These are phyloP conservation scores for Penicillium sp. DNA, from an alignment of 2,329 filamentous ascomycete genomes.

Conservation along the genomic window DNA sequence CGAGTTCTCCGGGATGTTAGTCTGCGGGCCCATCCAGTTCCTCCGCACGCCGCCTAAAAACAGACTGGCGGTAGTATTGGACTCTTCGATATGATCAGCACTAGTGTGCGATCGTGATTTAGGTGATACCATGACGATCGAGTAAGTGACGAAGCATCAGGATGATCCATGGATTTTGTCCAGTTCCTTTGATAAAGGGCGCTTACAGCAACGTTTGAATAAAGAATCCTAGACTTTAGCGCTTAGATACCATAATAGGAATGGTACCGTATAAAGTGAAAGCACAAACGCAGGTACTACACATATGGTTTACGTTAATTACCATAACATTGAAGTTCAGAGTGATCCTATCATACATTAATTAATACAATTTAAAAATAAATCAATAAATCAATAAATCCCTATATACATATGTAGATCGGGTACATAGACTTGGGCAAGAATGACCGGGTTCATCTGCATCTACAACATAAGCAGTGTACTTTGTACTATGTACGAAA, in stretches of 20 bases:
- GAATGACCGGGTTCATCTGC: background rate
- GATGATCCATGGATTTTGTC: background rate
- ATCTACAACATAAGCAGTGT: background rate
- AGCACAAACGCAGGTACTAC: background rate
- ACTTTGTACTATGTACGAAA: background rate
- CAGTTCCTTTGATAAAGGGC: background rate
- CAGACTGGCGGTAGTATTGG: conserved; percentile 42
- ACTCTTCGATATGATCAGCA: conserved; percentile 26
- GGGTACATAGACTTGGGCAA: conserved; percentile 1
- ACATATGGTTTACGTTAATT: background rate
- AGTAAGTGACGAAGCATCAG: background rate
- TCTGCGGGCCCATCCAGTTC: conserved; percentile 39
- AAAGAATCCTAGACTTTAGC: background rate
- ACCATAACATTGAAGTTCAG: background rate
- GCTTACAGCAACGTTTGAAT: background rate
- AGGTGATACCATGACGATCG: conserved; percentile 12
- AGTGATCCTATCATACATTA: background rate
- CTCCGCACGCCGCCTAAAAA: conserved; percentile 42
- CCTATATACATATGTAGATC: background rate
- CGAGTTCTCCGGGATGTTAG: background rate
- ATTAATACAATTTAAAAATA: too few species aligned
- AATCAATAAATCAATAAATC: background rate
- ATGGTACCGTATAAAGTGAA: background rate
- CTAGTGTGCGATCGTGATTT: conserved; percentile 7
- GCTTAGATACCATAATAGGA: background rate